Percentiles rank a stretch among this genome's conserved stretches.
Evolutionary conservation across 1,139 yeast genomes (phyloP).

Genomic region (Torulaspora pretoriensis): DNA sequence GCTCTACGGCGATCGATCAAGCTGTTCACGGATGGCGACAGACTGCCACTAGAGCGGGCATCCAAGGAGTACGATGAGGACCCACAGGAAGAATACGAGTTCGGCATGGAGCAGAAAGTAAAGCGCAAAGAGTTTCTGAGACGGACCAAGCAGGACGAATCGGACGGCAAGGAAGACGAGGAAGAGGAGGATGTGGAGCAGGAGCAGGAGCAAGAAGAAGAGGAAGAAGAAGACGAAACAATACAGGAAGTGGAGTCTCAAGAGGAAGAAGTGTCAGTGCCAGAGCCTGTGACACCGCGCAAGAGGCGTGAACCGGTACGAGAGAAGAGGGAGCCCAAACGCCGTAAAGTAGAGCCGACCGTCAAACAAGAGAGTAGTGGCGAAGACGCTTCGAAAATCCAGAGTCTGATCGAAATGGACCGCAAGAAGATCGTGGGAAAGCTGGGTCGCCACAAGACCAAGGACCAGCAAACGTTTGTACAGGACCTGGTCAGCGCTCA

Average conservation of each 20-base stretch:
- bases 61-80: slow-evolving; percentile 49
- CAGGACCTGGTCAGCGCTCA: slow-evolving; percentile 25
- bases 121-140: slow-evolving; percentile 54
- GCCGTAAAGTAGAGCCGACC: slow-evolving; percentile 5
- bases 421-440: slow-evolving; percentile 14
- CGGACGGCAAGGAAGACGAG: slow-evolving; percentile 7
- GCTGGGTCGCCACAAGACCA: slow-evolving; percentile 4
- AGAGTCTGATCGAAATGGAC: slow-evolving; percentile 18
- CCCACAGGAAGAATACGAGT: slow-evolving; percentile 35
- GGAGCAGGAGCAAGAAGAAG: not conserved
- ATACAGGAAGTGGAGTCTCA: slow-evolving; percentile 4
- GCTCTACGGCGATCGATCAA: slow-evolving; percentile 46
- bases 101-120: slow-evolving; percentile 64
- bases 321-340: slow-evolving; percentile 6
- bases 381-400: slow-evolving; percentile 11
- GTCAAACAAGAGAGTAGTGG: slow-evolving; percentile 5
- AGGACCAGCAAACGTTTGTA: slow-evolving; percentile 24
- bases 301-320: slow-evolving; percentile 3
- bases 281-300: slow-evolving; percentile 3
- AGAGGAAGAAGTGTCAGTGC: slow-evolving; percentile 1
- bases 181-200: slow-evolving; percentile 2
- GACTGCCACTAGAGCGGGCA: slow-evolving; percentile 49
- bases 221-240: slow-evolving; percentile 9
- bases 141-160: slow-evolving; percentile 4
- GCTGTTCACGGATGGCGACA: slow-evolving; percentile 55